phyloP scores from a whole-genome alignment of 2,329 filamentous ascomycete species.

The Calonectria fujianensis region DNA sequence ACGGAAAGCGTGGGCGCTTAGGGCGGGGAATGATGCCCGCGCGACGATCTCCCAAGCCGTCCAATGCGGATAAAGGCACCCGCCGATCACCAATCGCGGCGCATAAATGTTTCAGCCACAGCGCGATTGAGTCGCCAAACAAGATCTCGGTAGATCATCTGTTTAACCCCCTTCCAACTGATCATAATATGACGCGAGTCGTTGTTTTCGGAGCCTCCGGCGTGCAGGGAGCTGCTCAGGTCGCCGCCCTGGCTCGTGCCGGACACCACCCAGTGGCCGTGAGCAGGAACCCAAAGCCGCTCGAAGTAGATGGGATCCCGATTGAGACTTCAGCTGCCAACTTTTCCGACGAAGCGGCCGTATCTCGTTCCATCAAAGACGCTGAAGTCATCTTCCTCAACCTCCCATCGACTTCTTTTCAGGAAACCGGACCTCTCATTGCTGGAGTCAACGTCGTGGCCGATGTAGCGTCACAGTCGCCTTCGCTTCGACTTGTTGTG shows the following conservation, averaged over 20 bases:
- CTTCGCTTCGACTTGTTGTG: background rate
- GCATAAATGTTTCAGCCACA: slow-evolving; percentile 2
- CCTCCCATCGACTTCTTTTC: slow-evolving; percentile 7
- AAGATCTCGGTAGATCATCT: background rate
- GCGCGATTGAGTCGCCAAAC: background rate
- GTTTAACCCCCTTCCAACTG: too few species aligned
- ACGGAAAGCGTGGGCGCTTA: background rate
- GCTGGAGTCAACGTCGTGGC: background rate
- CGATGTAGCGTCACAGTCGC: background rate
- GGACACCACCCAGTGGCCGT: slow-evolving; percentile 21
- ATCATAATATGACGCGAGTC: slow-evolving; percentile 3
- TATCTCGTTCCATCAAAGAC: slow-evolving; percentile 4
- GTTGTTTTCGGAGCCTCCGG: slow-evolving; percentile 11
- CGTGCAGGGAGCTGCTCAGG: slow-evolving; percentile 3
- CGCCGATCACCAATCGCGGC: background rate
- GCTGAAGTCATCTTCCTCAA: slow-evolving; percentile 14
- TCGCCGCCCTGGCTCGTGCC: slow-evolving; percentile 4
- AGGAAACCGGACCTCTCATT: background rate
- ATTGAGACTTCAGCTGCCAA: slow-evolving; percentile 7
- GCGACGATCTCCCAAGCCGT: background rate
- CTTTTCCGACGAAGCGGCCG: background rate
- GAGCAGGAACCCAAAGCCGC: slow-evolving; percentile 10
- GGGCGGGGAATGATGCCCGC: slow-evolving; percentile 8
- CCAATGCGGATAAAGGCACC: slow-evolving; percentile 8
- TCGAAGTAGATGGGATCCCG: background rate